Conservation (phyloP, 495 filamentous ascomycete genomes). For the Penicillium silybi region DNA sequence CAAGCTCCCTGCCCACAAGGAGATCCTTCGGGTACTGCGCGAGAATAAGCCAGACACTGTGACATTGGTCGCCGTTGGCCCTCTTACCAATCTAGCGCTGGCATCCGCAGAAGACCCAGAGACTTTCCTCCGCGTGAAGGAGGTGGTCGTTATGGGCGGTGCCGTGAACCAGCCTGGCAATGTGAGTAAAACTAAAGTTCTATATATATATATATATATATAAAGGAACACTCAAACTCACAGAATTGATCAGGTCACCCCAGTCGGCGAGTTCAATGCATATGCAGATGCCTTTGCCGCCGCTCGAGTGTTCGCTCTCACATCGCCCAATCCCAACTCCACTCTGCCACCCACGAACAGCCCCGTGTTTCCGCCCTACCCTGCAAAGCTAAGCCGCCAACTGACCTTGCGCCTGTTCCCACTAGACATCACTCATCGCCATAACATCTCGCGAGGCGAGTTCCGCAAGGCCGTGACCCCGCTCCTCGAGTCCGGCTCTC, state of each 20-base stretch:
- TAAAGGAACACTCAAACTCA: neutral
- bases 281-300: slow-evolving; percentile 80
- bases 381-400: slow-evolving; percentile 54
- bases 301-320: slow-evolving; percentile 84
- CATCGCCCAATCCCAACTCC: slow-evolving; percentile 65
- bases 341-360: slow-evolving; percentile 61
- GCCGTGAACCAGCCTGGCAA: slow-evolving; percentile 78
- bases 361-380: slow-evolving; percentile 58
- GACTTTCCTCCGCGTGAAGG: slow-evolving; percentile 82
- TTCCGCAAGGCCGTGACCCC: slow-evolving; percentile 55
- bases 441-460: slow-evolving; percentile 57
- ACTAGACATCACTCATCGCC: slow-evolving; percentile 80
- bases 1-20: slow-evolving; percentile 64
- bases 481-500: slow-evolving; percentile 54
- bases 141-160: slow-evolving; percentile 96
- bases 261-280: slow-evolving; percentile 78
- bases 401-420: slow-evolving; percentile 81
- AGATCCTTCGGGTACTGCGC: slow-evolving; percentile 78
- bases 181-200: slow-evolving; percentile 33
- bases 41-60: slow-evolving; percentile 79
- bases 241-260: slow-evolving; percentile 49
- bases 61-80: slow-evolving; percentile 84
- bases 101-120: slow-evolving; percentile 81
- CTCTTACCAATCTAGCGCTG: slow-evolving; percentile 84
- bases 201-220: too few relatives aligned